A percentile compares a stretch with the other conserved stretches of the same genome.
These are phyloP conservation scores for Phytopythium ostracodes DNA, from an alignment of 352 stramenopile genomes.

Conservation along the genomic window DNA sequence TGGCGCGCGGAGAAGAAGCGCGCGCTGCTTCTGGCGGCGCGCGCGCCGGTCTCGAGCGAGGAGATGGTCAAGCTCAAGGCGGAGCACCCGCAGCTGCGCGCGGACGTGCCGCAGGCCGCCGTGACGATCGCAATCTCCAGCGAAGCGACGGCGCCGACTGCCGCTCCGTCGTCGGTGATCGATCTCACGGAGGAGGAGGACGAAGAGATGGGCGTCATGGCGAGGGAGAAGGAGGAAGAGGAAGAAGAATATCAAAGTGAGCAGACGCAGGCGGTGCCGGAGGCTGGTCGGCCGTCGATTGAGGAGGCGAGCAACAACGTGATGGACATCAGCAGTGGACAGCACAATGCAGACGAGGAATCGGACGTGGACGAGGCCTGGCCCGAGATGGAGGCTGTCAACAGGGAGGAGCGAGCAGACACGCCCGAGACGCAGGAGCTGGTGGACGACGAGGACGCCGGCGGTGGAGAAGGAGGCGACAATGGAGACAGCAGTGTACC, in stretches of 20 bases:
- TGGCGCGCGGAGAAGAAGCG: constrained; percentile 29
- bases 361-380: constrained; percentile 69
- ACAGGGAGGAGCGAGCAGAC: constrained; percentile 6
- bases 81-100: constrained; percentile 1
- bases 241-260: background rate
- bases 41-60: background rate
- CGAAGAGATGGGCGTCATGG: constrained; percentile 9
- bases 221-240: background rate
- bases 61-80: constrained; percentile 3
- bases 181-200: constrained; percentile 64
- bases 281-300: background rate
- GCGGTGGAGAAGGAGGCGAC: background rate
- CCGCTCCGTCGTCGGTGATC: constrained; percentile 18
- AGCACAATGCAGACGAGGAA: constrained; percentile 22
- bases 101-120: background rate
- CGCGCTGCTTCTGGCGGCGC: constrained; percentile 9
- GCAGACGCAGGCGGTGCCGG: constrained; percentile 1
- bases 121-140: too few relatives aligned
- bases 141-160: background rate
- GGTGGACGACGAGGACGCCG: constrained; percentile 7
- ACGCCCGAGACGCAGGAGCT: constrained; percentile 6
- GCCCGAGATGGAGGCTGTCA: constrained; percentile 9
- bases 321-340: background rate
- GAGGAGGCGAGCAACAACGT: background rate
- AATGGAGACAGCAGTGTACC: constrained; percentile 3